Base-by-base conservation (phyloP, 495 filamentous ascomycete genomes). In the Tetracladium marchalianum region DNA sequence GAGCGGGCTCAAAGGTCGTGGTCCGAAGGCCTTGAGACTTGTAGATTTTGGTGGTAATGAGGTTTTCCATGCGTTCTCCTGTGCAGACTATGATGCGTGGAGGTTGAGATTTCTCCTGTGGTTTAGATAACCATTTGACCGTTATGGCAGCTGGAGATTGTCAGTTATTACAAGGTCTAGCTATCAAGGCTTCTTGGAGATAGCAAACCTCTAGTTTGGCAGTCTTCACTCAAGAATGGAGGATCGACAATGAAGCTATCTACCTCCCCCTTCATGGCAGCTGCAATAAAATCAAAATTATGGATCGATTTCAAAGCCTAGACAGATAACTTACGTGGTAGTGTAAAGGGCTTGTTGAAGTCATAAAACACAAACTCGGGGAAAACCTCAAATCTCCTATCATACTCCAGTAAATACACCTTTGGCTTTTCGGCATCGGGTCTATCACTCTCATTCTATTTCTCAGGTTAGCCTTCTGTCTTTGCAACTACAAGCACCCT, bases 151-250 rank as follows among this genome's bases (percentile, higher is more conserved):
- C 83, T 81, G 42, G 44, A 9, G 35, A 31, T 10, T 1, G 15
- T 41, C 27, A 46, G 33, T 18, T 39, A 2, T 11, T 27, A 8
- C 33, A 15, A 11, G 3, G 13, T 43, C 32, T 15, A 36, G 35
- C n/a, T 13, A 46, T 48, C 27, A 41, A 53, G 16, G 18, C n/a
- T 13, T 24, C n/a, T 43, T 4, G 56, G 12, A 31, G 31, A 37
- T 7, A 13, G 22, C 61, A 31, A 57, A 83, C 82, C 66, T 68
- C 88, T 88, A 0, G 84, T 85, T 52, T 90, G 85, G 59, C 85
- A 90, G 49, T 90, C 83, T 51, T 82, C 72, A 53, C 75, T 82
- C 7, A 90, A 64, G 49, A 90, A 90, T 1, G 85, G 85, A 0
- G 85, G 85, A 61, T 90, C 85, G 49, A 72, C 73, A 46, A 88